Evolutionary conservation across 768 basidiomycete species (phyloP), one percentile per base, ranked within the genome.

Genomic region (Mycena filopes): DNA sequence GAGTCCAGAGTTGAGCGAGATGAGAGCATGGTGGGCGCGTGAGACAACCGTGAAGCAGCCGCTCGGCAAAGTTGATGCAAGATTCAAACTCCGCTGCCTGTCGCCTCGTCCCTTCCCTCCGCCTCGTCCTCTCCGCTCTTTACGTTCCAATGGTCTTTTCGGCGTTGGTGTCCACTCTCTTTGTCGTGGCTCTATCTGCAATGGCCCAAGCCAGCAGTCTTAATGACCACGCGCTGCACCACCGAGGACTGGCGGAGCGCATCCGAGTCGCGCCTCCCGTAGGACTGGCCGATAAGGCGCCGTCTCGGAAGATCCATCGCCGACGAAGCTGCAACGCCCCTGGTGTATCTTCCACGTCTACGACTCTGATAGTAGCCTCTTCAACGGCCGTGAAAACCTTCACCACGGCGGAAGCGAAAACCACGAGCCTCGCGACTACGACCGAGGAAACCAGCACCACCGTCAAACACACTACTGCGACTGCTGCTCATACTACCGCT

Each of bases 81-180:
- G n/a, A n/a, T n/a, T n/a, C n/a, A n/a, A n/a, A n/a, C n/a, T 49
- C 15, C 23, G 9, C 4, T 20, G n/a, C 53, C 42, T 55, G 25
- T 38, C 23, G 4, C 36, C 20, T 51, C 42, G 49, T 31, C 21
- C 31, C 41, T 26, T 42, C 36, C 38, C 38, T 2, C 60, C 53
- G 26, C 47, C 42, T 21, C 31, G 23, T 15, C 31, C 54, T 54
- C 50, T 49, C 48, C 65, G 47, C 21, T 61, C 65, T 12, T 61
- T 66, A 41, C 43, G 15, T 47, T 47, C 47, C 46, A 26, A 66
- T 66, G 65, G 48, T 61, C 25, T 60, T 28, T 16, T 33, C 47
- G 41, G 40, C 53, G 12, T 42, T 60, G 59, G 48, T n/a, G 4
- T 56, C 59, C 65, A 66, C 65, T 51, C 48, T 66, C 41, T 26